phyloP scores from a whole-genome alignment of 495 filamentous ascomycete genomes.

The Tuber microsphaerosporum region DNA sequence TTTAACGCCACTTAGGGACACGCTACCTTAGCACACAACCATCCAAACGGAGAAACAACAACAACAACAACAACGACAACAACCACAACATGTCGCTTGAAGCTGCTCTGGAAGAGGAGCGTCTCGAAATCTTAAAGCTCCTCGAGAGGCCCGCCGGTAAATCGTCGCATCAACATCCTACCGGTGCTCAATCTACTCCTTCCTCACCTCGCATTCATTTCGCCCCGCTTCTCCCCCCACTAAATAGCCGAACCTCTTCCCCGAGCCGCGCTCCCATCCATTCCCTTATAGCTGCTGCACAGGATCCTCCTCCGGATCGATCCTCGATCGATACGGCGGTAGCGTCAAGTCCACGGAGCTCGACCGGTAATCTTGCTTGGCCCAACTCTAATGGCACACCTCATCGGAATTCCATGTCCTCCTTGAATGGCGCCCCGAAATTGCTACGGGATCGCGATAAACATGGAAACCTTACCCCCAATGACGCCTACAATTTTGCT shows the following conservation, averaged over 20 bases:
- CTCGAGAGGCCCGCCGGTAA: slow-evolving; percentile 47
- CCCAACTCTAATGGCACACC: slow-evolving; percentile 22
- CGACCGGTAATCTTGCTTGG: slow-evolving; percentile 19
- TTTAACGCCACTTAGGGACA: slow-evolving; percentile 4
- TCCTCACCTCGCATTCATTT: slow-evolving; percentile 49
- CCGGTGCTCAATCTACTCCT: slow-evolving; percentile 48
- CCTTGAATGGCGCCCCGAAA: slow-evolving; percentile 32
- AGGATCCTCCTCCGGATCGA: background rate
- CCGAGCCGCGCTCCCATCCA: slow-evolving; percentile 38
- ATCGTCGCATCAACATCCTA: slow-evolving; percentile 43
- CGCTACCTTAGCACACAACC: slow-evolving; percentile 2
- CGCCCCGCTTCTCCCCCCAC: slow-evolving; percentile 30
- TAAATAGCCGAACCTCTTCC: slow-evolving; percentile 52
- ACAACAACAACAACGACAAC: background rate
- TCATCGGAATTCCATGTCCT: slow-evolving; percentile 24
- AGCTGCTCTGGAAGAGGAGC: slow-evolving; percentile 65
- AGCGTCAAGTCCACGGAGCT: slow-evolving; percentile 2
- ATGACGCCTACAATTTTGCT: slow-evolving; percentile 35
- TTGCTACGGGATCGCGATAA: slow-evolving; percentile 35
- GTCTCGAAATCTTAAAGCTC: slow-evolving; percentile 60
- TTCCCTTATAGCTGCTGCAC: slow-evolving; percentile 37
- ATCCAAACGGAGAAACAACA: background rate
- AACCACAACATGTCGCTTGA: slow-evolving; percentile 53
- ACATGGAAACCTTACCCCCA: slow-evolving; percentile 21
- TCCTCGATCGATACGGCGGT: slow-evolving; percentile 38